A percentile compares a stretch with the other conserved stretches of the same genome.
Conservation (phyloP, 345 rosid genomes). For the Lepidium sativum region DNA sequence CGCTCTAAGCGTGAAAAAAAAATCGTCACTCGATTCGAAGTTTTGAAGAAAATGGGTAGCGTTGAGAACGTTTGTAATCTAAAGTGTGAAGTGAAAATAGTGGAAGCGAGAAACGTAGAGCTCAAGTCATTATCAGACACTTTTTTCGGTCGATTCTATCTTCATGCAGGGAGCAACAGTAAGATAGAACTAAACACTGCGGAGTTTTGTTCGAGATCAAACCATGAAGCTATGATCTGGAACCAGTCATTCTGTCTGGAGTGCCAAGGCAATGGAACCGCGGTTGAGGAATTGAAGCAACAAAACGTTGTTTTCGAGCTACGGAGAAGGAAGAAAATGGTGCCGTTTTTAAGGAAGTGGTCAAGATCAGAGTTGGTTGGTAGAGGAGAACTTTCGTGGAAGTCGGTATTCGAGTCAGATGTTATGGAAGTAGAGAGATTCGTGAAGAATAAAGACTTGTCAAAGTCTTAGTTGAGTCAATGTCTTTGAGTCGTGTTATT, state of each 20-base stretch:
- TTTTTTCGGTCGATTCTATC: constrained; percentile 60
- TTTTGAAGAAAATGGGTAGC: constrained; percentile 24
- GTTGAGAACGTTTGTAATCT: constrained; percentile 23
- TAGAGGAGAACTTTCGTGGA: constrained; percentile 38
- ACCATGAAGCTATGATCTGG: constrained; percentile 29
- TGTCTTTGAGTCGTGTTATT: too few relatives aligned
- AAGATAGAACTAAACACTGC: constrained; percentile 40
- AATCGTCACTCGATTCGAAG: neutral
- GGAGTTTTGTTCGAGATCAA: constrained; percentile 32
- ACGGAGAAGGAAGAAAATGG: constrained; percentile 34
- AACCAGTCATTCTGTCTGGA: constrained; percentile 49
- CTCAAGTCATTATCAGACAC: constrained; percentile 20
- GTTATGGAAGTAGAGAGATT: constrained; percentile 19
- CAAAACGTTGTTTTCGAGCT: constrained; percentile 53
- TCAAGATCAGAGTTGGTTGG: constrained; percentile 48
- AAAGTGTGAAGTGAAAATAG: constrained; percentile 41
- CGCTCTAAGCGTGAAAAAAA: neutral
- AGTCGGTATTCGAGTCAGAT: constrained; percentile 14
- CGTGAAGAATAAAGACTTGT: too few relatives aligned
- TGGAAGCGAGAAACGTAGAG: constrained; percentile 56
- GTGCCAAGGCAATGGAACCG: constrained; percentile 47
- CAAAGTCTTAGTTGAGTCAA: too few relatives aligned
- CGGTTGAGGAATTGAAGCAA: constrained; percentile 37
- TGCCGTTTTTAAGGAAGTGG: constrained; percentile 27
- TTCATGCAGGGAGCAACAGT: constrained; percentile 42